Conservation (phyloP, 441 rosid species). For the Pelargonium fulgidum region DNA sequence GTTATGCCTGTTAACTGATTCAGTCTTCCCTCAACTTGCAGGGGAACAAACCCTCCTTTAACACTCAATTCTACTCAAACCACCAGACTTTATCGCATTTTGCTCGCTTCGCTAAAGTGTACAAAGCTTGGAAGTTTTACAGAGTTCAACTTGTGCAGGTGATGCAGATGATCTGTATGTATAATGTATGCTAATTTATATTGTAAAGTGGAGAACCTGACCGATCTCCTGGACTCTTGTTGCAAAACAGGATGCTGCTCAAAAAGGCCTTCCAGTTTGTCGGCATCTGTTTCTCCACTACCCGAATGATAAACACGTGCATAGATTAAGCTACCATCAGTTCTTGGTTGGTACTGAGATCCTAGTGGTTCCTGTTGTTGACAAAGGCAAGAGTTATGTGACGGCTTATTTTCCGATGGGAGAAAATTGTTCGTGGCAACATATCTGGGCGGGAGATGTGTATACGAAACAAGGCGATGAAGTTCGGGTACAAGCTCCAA, state of each 20-base stretch:
- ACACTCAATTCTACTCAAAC: slow-evolving; percentile 60
- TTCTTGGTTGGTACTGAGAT: slow-evolving; percentile 61
- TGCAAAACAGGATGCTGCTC: slow-evolving; percentile 47
- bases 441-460: slow-evolving; percentile 52
- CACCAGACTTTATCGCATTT: slow-evolving; percentile 46
- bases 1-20: no score
- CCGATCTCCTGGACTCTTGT: background rate
- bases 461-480: slow-evolving; percentile 36
- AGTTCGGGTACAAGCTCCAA: slow-evolving; percentile 47
- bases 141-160: slow-evolving; percentile 57
- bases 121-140: slow-evolving; percentile 64
- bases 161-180: slow-evolving; percentile 6
- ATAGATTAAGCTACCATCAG: slow-evolving; percentile 47
- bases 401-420: slow-evolving; percentile 56
- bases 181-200: background rate
- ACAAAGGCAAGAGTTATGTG: slow-evolving; percentile 45
- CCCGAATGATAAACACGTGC: slow-evolving; percentile 47
- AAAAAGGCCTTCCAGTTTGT: slow-evolving; percentile 63
- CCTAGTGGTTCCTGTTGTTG: slow-evolving; percentile 59
- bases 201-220: no score
- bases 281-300: slow-evolving; percentile 69
- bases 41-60: slow-evolving; percentile 66
- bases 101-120: slow-evolving; percentile 57
- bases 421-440: slow-evolving; percentile 45
- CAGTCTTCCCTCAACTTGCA: slow-evolving; percentile 15